phyloP scores from a whole-genome alignment of 2,329 filamentous ascomycete genomes.

The Cladosporium sp. region DNA sequence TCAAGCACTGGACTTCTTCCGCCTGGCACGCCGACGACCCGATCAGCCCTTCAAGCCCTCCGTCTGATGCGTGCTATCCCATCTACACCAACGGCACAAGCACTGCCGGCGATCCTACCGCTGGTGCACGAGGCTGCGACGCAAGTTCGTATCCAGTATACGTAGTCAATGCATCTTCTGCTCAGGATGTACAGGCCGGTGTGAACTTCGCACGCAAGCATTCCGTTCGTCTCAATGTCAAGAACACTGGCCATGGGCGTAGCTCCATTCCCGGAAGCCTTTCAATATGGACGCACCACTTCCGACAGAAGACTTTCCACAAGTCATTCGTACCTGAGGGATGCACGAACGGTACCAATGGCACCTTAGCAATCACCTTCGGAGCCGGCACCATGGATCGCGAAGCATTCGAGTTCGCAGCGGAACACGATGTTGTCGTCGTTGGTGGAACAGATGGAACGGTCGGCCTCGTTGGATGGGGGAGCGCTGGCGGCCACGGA shows the following conservation, averaged over 20 bases:
- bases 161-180: conserved; percentile 40
- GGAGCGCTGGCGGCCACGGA: too few species aligned
- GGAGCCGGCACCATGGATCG: background rate
- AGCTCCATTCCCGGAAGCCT: conserved; percentile 35
- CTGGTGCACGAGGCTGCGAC: conserved; percentile 3
- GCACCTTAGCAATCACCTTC: background rate
- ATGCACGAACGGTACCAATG: background rate
- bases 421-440: too few species aligned
- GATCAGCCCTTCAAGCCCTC: conserved; percentile 18
- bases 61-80: conserved; percentile 12
- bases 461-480: too few species aligned
- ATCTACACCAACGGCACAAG: conserved; percentile 19
- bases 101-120: conserved; percentile 11
- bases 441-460: too few species aligned
- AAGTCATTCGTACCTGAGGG: conserved; percentile 22
- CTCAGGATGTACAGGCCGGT: conserved; percentile 41
- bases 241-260: conserved; percentile 58
- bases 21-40: conserved; percentile 20
- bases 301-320: conserved; percentile 36
- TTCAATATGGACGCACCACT: conserved; percentile 37
- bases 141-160: conserved; percentile 27
- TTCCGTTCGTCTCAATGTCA: conserved; percentile 50
- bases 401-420: too few species aligned
- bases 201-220: conserved; percentile 41
- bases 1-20: conserved; percentile 19